Evolutionary conservation across 177 flowering plant genomes (phyloP).

Genomic region (Vitis hybrid): DNA sequence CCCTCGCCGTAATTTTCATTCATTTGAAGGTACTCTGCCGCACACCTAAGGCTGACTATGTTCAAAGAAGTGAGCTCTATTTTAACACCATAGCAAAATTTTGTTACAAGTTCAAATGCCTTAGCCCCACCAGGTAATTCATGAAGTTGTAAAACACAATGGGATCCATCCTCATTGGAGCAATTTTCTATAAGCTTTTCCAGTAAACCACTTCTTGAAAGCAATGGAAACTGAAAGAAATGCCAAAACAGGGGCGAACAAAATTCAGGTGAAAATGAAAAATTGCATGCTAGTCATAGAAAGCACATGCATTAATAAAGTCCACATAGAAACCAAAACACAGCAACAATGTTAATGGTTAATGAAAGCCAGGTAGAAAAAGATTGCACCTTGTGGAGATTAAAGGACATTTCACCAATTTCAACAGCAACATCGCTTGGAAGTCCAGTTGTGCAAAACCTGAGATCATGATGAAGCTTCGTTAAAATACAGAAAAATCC

Average conservation of each 20-base stretch:
- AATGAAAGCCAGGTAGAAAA: background rate
- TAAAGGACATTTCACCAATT: constrained; percentile 64
- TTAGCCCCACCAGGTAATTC: constrained; percentile 69
- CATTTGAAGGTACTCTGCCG: constrained; percentile 73
- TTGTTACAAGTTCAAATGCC: constrained; percentile 56
- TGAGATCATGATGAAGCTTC: constrained; percentile 14
- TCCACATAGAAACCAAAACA: background rate
- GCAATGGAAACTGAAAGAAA: constrained; percentile 66
- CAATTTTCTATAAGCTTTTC: constrained; percentile 46
- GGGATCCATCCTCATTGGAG: constrained; percentile 26
- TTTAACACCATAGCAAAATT: constrained; percentile 70
- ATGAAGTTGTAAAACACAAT: constrained; percentile 41
- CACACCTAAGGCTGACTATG: constrained; percentile 61
- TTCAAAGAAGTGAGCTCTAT: constrained; percentile 58
- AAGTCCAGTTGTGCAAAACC: constrained; percentile 66
- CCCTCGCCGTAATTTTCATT: constrained; percentile 63
- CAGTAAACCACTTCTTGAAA: constrained; percentile 66
- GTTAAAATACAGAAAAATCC: background rate
- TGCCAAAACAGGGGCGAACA: background rate
- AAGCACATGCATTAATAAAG: background rate
- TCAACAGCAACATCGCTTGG: constrained; percentile 66
- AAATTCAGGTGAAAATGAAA: background rate
- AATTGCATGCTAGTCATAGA: too few relatives aligned
- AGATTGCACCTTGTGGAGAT: constrained; percentile 69
- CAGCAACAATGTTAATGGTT: too few relatives aligned